Base-by-base conservation (phyloP, 106 monocot species). In the Apostasia ramifera region DNA sequence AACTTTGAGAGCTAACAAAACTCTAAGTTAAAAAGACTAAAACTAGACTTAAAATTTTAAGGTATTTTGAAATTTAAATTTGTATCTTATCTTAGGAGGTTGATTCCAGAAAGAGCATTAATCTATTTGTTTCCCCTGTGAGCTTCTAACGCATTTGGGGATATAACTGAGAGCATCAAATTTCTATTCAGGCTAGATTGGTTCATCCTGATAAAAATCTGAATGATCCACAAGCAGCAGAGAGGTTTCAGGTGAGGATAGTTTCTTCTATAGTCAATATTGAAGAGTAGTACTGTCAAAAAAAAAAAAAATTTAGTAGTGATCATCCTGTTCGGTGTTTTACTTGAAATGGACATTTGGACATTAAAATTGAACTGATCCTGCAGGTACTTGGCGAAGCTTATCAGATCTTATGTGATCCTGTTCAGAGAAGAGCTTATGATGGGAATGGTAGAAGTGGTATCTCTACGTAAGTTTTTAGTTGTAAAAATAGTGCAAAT, bases 391-490 rank as follows among this genome's bases (percentile, higher is more conserved):
- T 93, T 42, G 93, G 93, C 49, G 93, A 93, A 76, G 93, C 93
- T 61, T 93, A 93, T 67, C 93, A 93, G 78, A 80, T 93, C 0
- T 70, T 93, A 67, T 80, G 89, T 79, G 93, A 93, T 52, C 84
- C 89, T 50, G 73, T 72, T 37, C 79, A 86, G 53, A 77, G 89
- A 69, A 84, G 54, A 66, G 81, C 74, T 56, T 93, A 93, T 66
- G 89, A 89, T 70, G 71, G 72, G 43, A 73, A 78, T 62, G 93
- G 93, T 38, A 86, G 89, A 71, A 70, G 47, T 40, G 59, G 79
- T n/a, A 64, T 93, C 58, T 75, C 93, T 61, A 77, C 72, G 93
- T 93, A 73, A 71, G 9, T 51, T 40, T 39, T 44, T 58, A 57
- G 2, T 63, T 63, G n/a, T 1, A 40, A 63, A 63, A 8, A 4